phyloP scores from a whole-genome alignment of 352 stramenopile species.

The Globisporangium sylvaticum region DNA sequence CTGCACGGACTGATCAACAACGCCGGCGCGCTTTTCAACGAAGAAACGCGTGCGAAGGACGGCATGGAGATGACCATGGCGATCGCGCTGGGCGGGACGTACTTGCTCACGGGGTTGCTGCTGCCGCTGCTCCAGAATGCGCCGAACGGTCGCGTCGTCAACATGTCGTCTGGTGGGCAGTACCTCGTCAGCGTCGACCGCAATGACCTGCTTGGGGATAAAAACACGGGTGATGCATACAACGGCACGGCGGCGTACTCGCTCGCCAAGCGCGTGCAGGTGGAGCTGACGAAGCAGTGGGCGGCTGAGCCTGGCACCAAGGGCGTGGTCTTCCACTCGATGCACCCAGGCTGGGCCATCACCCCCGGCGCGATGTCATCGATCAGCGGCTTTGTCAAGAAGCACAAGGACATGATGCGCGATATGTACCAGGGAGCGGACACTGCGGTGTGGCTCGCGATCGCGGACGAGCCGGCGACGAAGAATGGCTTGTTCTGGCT shows the following conservation, averaged over 20 bases:
- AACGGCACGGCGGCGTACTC: constrained; percentile 35
- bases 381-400: constrained; percentile 34
- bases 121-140: constrained; percentile 40
- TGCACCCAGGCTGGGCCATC: constrained; percentile 48
- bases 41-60: constrained; percentile 26
- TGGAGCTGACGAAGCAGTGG: constrained; percentile 47
- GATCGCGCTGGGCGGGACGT: constrained; percentile 37
- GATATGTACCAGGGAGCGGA: constrained; percentile 35
- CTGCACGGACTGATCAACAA: constrained; percentile 53
- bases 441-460: constrained; percentile 47
- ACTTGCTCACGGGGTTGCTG: constrained; percentile 41
- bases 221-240: constrained; percentile 22
- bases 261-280: constrained; percentile 45
- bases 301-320: constrained; percentile 24
- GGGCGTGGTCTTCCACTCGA: constrained; percentile 42
- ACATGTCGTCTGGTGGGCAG: constrained; percentile 45
- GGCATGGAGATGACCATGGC: constrained; percentile 41
- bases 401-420: constrained; percentile 46
- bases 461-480: constrained; percentile 29
- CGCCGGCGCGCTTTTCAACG: constrained; percentile 36
- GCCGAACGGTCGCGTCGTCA: constrained; percentile 39
- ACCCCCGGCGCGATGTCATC: constrained; percentile 37
- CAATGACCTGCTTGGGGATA: constrained; percentile 24
- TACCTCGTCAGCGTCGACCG: constrained; percentile 38
- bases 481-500: constrained; percentile 46